Evolutionary conservation across 148 eudicot genomes (phyloP), one percentile per base, ranked within the genome.

Genomic region (Mesembryanthemum crystallinum): DNA sequence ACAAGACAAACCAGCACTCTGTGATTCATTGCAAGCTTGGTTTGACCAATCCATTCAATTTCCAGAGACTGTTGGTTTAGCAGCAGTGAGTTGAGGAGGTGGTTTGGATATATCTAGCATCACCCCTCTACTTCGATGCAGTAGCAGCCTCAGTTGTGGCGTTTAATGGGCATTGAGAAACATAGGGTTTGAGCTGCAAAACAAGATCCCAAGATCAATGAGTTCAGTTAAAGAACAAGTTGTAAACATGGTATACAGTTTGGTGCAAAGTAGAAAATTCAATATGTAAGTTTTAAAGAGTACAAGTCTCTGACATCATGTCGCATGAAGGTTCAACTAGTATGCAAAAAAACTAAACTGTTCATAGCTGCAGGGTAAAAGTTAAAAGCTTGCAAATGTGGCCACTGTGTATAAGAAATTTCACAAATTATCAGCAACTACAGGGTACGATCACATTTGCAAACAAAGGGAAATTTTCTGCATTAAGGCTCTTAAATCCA

Each of bases 131-230:
- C 51, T 78, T 77, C 37, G 81, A 67, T 28, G 74, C 42, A 47
- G 65, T 82, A 8, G 80, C 66, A 72, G 82, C 80, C 77, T 83
- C 84, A 2, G 85, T 45, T 23, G 85, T 77, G 27, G 77, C 59
- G 1, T 75, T 76, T 47, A 72, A 63, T 7, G 87, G 66, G 49
- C 83, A 79, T 65, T 86, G 89, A 39, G 89, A 87, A 47, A 87
- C 89, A 49, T 87, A 87, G 2, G 90, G 87, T 72, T 85, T 86
- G 39, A 86, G 85, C 89, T 86, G 87, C 83, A 73, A 77, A 62
- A 71, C 42, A 59, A 42, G 60, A 45, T 13, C 33, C 42, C 51
- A 61, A 47, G 6, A 54, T 72, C 64, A 72, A 24, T n/a, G 43
- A 54, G 60, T 35, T 25, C 32, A 37, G 51, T 24, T 8, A 33